Conservation (phyloP, 495 filamentous ascomycete genomes). For the Daldinia vernicosa region DNA sequence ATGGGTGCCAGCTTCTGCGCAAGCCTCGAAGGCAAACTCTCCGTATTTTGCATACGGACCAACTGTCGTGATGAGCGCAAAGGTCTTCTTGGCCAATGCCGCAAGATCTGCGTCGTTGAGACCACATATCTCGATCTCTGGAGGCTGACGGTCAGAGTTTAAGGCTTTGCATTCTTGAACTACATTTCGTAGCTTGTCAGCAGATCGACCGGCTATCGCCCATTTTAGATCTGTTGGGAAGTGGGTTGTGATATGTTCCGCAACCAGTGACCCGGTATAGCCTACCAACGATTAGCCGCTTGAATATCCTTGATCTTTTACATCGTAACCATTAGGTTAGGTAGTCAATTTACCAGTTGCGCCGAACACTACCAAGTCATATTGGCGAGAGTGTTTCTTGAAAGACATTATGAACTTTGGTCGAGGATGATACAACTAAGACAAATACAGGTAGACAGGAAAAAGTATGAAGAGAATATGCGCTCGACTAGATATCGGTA, state of each 20-base stretch:
- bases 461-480: neutral
- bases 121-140: slow-evolving; percentile 53
- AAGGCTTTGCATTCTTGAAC: slow-evolving; percentile 69
- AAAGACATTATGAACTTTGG: slow-evolving; percentile 45
- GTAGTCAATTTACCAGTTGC: slow-evolving; percentile 59
- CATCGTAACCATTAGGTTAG: neutral
- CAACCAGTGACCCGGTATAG: slow-evolving; percentile 83
- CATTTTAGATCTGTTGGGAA: slow-evolving; percentile 85
- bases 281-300: slow-evolving; percentile 59
- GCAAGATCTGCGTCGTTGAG: slow-evolving; percentile 71
- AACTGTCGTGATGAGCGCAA: slow-evolving; percentile 81
- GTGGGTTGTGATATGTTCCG: slow-evolving; percentile 76
- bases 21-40: slow-evolving; percentile 84
- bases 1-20: slow-evolving; percentile 85
- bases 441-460: neutral
- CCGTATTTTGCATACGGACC: slow-evolving; percentile 86
- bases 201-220: slow-evolving; percentile 87
- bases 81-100: slow-evolving; percentile 75
- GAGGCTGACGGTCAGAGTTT: slow-evolving; percentile 70
- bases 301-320: slow-evolving; percentile 3
- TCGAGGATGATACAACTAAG: neutral
- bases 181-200: slow-evolving; percentile 73
- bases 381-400: slow-evolving; percentile 66
- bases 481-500: neutral
- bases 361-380: slow-evolving; percentile 85